These are phyloP conservation scores for Rhizophora mangle DNA, from an alignment of 345 rosid species.

Conservation along the genomic window DNA sequence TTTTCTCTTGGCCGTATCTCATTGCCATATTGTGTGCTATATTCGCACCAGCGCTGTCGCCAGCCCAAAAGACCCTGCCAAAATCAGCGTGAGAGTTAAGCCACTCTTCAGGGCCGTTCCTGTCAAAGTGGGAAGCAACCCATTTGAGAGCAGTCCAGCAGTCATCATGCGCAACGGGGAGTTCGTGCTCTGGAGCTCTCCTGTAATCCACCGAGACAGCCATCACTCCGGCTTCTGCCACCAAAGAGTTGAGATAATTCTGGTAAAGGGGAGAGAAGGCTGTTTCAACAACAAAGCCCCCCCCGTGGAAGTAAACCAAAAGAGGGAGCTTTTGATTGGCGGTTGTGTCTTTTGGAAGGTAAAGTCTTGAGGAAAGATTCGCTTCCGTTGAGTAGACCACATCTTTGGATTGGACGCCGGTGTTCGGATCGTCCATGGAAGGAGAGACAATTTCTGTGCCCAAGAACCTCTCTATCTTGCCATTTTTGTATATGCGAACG, in stretches of 20 bases:
- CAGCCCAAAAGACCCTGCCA: constrained; percentile 7
- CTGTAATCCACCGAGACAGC: constrained; percentile 28
- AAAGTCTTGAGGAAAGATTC: constrained; percentile 9
- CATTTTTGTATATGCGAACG: constrained; percentile 13
- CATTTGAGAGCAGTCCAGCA: constrained; percentile 29
- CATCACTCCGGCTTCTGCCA: constrained; percentile 12
- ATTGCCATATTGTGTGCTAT: constrained; percentile 10
- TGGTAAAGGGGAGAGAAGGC: constrained; percentile 21
- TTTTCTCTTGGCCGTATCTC: background rate
- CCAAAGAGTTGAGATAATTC: constrained; percentile 9
- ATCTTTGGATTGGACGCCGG: constrained; percentile 13
- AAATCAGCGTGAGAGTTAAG: constrained; percentile 16
- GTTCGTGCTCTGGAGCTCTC: constrained; percentile 25
- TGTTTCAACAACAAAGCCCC: constrained; percentile 19
- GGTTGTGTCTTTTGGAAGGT: constrained; percentile 3
- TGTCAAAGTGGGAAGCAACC: constrained; percentile 20
- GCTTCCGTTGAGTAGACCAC: background rate
- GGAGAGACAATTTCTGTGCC: constrained; percentile 5
- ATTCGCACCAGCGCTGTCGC: constrained; percentile 26
- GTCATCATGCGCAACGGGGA: constrained; percentile 21
- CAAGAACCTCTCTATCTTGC: constrained; percentile 11
- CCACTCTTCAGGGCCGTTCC: constrained; percentile 23
- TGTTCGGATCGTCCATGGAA: constrained; percentile 3
- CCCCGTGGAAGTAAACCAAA: constrained; percentile 24
- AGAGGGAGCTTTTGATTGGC: constrained; percentile 23